Conservation (phyloP, 164 flowering plant genomes). For the Taxillus chinensis region DNA sequence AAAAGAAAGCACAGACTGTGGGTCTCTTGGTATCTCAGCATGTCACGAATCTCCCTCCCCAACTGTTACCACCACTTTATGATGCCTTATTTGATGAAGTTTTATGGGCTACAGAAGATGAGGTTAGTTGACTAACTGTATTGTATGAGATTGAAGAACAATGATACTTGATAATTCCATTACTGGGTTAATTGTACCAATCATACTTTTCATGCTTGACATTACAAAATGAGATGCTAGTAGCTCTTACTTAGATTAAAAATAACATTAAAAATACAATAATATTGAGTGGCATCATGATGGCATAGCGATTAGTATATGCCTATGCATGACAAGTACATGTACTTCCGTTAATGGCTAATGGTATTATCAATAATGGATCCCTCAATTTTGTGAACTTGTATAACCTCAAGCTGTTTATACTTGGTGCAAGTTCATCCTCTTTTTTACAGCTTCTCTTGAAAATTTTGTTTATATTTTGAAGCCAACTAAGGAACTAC, state of each 20-base stretch:
- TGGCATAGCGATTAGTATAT: too few relatives aligned
- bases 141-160: background rate
- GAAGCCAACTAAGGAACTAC: constrained; percentile 74
- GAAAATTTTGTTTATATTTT: constrained; percentile 10
- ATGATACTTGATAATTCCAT: too few relatives aligned
- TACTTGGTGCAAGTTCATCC: background rate
- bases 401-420: background rate
- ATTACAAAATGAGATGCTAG: too few relatives aligned
- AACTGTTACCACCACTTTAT: constrained; percentile 77
- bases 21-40: constrained; percentile 84
- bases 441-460: background rate
- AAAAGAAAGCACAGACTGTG: constrained; percentile 41
- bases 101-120: constrained; percentile 89
- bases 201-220: too few relatives aligned
- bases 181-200: too few relatives aligned
- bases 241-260: too few relatives aligned
- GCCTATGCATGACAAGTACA: too few relatives aligned
- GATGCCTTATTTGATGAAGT: constrained; percentile 89
- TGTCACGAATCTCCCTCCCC: constrained; percentile 80
- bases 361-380: too few relatives aligned
- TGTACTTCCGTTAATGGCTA: too few relatives aligned
- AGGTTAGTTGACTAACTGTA: constrained; percentile 40
- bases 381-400: too few relatives aligned
- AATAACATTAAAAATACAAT: too few relatives aligned
- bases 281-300: too few relatives aligned